These are phyloP conservation scores for Candida coquimbonensis DNA, from an alignment of 805 yeast species.

Conservation along the genomic window DNA sequence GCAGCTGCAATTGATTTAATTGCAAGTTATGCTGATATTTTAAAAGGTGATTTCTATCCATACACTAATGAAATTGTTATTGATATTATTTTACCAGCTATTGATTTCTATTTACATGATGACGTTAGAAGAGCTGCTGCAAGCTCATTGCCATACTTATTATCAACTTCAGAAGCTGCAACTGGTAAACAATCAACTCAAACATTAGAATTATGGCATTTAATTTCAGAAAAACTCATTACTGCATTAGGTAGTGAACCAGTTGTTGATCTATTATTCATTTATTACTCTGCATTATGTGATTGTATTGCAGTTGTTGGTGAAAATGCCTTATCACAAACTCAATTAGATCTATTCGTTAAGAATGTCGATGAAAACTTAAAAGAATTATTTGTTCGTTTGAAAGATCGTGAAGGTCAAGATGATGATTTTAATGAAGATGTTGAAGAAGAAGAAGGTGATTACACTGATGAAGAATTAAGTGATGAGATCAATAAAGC, in stretches of 20 bases:
- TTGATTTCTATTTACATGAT: slow-evolving; percentile 87
- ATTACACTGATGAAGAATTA: slow-evolving; percentile 82
- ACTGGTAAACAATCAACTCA: slow-evolving; percentile 47
- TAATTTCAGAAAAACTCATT: slow-evolving; percentile 59
- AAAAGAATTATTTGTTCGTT: slow-evolving; percentile 62
- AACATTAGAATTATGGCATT: slow-evolving; percentile 63
- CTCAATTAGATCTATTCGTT: slow-evolving; percentile 50
- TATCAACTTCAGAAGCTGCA: slow-evolving; percentile 51
- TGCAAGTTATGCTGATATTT: slow-evolving; percentile 74
- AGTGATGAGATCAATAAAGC: slow-evolving; percentile 80
- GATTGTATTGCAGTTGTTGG: slow-evolving; percentile 65
- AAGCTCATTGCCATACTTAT: slow-evolving; percentile 68
- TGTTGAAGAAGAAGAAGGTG: slow-evolving; percentile 72
- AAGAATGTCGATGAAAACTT: slow-evolving; percentile 54
- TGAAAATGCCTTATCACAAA: slow-evolving; percentile 47
- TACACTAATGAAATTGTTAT: slow-evolving; percentile 72
- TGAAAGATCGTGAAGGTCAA: slow-evolving; percentile 61
- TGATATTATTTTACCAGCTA: slow-evolving; percentile 80
- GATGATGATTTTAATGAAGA: slow-evolving; percentile 90
- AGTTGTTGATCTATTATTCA: slow-evolving; percentile 71
- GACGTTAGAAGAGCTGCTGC: slow-evolving; percentile 94
- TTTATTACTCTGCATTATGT: slow-evolving; percentile 66
- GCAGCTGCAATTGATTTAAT: slow-evolving; percentile 86
- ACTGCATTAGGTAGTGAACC: slow-evolving; percentile 71
- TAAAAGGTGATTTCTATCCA: slow-evolving; percentile 76